Evolutionary conservation across 306 rosid species (phyloP).

Genomic region (Oemleria cerasiformis): DNA sequence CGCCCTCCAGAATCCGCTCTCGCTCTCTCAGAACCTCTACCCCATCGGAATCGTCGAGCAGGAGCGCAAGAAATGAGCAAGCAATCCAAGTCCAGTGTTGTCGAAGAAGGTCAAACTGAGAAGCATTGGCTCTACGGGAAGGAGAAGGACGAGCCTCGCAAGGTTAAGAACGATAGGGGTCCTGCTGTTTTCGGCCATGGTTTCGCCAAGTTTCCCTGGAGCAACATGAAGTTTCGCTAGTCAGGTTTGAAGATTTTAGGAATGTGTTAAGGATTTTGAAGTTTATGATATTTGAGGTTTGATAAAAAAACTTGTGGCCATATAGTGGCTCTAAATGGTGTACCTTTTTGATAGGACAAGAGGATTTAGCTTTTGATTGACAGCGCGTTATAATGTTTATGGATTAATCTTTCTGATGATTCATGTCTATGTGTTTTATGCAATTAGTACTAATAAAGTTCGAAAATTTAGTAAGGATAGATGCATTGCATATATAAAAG

Average conservation of each 20-base stretch:
- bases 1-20: slow-evolving; percentile 58
- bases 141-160: slow-evolving; percentile 8
- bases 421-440: neutral
- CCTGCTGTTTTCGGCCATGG: slow-evolving; percentile 24
- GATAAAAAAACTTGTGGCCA: neutral
- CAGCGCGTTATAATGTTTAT: neutral
- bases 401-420: neutral
- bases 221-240: slow-evolving; percentile 59
- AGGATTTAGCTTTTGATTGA: slow-evolving; percentile 3
- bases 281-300: neutral
- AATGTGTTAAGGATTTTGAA: slow-evolving; percentile 5
- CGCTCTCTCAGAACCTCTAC: slow-evolving; percentile 43
- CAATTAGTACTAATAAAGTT: neutral
- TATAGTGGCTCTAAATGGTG: neutral
- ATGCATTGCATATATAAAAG: no score
- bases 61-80: slow-evolving; percentile 41
- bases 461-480: neutral
- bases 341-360: neutral
- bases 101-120: slow-evolving; percentile 42
- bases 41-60: slow-evolving; percentile 48
- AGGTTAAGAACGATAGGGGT: slow-evolving; percentile 16
- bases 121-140: slow-evolving; percentile 73
- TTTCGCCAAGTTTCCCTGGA: slow-evolving; percentile 73
- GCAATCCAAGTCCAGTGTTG: slow-evolving; percentile 47
- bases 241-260: slow-evolving; percentile 19